Evolutionary conservation across 257 asterid genomes (phyloP), one percentile per base, ranked within the genome.

Genomic region (Salvia miltiorrhiza): DNA sequence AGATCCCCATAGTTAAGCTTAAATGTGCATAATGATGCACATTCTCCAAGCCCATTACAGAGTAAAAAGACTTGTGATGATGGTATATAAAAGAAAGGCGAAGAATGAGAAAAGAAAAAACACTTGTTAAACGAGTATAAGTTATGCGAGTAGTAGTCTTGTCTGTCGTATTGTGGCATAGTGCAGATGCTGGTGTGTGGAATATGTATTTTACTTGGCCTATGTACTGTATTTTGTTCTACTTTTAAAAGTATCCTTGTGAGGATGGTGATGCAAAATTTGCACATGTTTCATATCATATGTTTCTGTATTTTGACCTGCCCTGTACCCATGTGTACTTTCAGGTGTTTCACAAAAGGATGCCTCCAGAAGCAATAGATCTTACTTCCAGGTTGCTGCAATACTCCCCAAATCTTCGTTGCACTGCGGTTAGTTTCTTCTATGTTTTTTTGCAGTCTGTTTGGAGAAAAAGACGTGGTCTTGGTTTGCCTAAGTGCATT

Each of bases 281-380:
- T 19, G 12, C 23, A 11, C 35, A 14, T 4, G n/a, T 48, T 23
- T 33, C 21, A n/a, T n/a, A n/a, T n/a, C 40, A 5, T 63, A 12
- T 64, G 52, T 23, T 44, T 61, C 26, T 64, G 61, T 45, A 20
- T 54, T 43, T 64, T 45, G 62, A 73, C 32, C 43, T 26, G 5
- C 43, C 14, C 2, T 9, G 13, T 71, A 19, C 20, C 65, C 24
- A 4, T 50, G 30, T 8, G 7, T 40, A 17, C 39, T 69, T 30
- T 30, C 85, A 93, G 98, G 96, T 93, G 70, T 93, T 93, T 57
- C 97, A 88, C 30, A 93, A 90, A 79, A 76, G 95, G 71, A 93
- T 93, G 98, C 98, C 97, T 43, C 96, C 98, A 35, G 98, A 93
- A 83, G 98, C 98, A 69, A 92, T 92, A 76, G 98, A 92, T 75